phyloP scores from a whole-genome alignment of 257 asterid species.

The Gentiana macrophylla region DNA sequence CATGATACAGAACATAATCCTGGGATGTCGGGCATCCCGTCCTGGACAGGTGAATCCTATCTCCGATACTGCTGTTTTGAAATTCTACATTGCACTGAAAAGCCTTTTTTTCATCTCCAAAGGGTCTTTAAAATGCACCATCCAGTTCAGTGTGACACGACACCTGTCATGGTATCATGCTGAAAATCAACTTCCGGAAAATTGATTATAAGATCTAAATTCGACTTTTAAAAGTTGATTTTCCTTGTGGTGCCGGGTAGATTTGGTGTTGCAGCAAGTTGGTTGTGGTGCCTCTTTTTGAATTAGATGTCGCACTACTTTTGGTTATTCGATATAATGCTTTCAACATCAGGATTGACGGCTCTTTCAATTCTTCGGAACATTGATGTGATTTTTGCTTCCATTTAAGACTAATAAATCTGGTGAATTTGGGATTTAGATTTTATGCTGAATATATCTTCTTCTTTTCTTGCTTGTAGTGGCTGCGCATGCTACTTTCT shows the following conservation, averaged over 20 bases:
- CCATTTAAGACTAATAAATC: neutral
- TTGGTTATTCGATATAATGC: neutral
- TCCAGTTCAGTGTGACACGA: too few species aligned
- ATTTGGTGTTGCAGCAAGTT: too few species aligned
- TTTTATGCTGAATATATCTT: slow-evolving; percentile 15
- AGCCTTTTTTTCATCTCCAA: neutral
- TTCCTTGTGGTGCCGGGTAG: too few species aligned
- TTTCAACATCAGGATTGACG: neutral
- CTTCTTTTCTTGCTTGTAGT: slow-evolving; percentile 34
- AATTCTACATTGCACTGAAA: neutral
- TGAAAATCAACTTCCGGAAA: too few species aligned
- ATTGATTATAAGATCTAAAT: too few species aligned
- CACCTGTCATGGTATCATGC: too few species aligned
- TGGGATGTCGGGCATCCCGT: slow-evolving; percentile 79
- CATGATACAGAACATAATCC: slow-evolving; percentile 66
- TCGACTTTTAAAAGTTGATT: too few species aligned
- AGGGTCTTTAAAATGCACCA: too few species aligned
- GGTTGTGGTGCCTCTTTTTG: neutral
- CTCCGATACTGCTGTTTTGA: neutral
- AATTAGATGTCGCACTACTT: neutral
- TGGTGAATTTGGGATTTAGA: neutral
- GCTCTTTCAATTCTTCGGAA: neutral
- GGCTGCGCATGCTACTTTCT: slow-evolving; percentile 76
- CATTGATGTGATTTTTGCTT: neutral
- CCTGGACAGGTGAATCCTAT: slow-evolving; percentile 66